Conservation (phyloP, 23 red algal species). For the Gracilaria domingensis region DNA sequence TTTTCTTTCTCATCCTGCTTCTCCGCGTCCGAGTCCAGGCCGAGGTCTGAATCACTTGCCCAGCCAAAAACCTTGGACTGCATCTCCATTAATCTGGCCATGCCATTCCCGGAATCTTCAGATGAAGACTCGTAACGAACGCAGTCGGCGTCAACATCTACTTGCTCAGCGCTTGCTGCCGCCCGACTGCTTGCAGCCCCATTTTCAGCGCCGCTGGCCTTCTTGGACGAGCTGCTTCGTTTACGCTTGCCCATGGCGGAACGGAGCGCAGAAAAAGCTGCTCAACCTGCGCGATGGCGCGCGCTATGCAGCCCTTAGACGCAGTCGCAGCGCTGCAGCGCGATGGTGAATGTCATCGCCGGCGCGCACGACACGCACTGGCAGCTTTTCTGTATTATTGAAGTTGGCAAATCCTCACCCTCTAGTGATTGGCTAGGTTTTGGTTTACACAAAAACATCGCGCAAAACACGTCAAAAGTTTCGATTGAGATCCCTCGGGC, state of each 20-base stretch:
- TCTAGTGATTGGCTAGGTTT: no score
- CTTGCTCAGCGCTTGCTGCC: neutral
- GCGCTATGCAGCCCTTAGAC: no score
- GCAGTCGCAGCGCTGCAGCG: no score
- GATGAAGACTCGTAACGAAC: constrained; percentile 27
- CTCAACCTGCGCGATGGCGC: no score
- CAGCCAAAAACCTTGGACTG: neutral
- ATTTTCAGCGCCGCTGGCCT: neutral
- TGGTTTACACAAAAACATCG: no score
- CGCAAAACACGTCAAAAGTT: no score
- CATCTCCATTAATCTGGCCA: neutral
- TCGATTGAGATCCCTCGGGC: no score
- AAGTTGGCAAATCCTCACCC: no score
- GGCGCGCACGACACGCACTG: no score
- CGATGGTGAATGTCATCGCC: no score
- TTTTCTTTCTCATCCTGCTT: constrained; percentile 4
- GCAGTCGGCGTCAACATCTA: constrained; percentile 22
- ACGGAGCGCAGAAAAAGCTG: no score
- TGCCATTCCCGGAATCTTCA: neutral
- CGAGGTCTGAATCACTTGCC: constrained; percentile 5
- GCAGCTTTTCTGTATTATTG: no score
- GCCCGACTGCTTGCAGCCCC: neutral
- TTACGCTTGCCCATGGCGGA: neutral
- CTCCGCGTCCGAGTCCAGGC: neutral
- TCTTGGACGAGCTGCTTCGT: neutral